Evolutionary conservation across 2,329 filamentous ascomycete species (phyloP).

Genomic region (Cytospora piceae): DNA sequence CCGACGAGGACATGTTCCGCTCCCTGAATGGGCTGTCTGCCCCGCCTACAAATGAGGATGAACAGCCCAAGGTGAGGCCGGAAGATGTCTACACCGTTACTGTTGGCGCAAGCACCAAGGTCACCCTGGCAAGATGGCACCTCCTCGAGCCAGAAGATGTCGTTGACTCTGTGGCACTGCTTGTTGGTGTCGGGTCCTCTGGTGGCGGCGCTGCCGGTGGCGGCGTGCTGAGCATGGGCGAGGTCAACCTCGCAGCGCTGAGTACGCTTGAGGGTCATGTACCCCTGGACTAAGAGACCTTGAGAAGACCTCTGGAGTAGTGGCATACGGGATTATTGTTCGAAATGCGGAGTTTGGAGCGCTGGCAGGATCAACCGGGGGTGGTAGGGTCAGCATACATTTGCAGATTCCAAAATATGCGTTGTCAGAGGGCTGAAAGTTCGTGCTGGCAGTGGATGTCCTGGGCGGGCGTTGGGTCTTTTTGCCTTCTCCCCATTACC

Average conservation of each 20-base stretch:
- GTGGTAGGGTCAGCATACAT: neutral
- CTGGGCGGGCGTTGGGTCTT: neutral
- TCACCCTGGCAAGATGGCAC: constrained; percentile 89
- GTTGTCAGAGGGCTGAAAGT: neutral
- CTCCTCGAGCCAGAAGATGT: constrained; percentile 87
- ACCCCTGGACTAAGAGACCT: constrained; percentile 36
- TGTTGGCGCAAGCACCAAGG: constrained; percentile 88
- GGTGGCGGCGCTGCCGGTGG: constrained; percentile 36
- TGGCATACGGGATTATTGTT: neutral
- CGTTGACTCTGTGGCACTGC: constrained; percentile 66
- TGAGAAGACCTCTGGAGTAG: neutral
- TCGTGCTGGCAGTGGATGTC: neutral
- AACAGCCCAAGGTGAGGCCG: constrained; percentile 61
- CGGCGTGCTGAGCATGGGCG: constrained; percentile 48
- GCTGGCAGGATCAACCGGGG: neutral
- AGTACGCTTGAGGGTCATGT: constrained; percentile 58
- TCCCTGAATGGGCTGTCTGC: constrained; percentile 66
- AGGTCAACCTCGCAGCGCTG: constrained; percentile 60
- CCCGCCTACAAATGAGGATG: constrained; percentile 48
- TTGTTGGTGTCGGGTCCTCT: constrained; percentile 50
- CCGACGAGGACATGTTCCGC: constrained; percentile 96
- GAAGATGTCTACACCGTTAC: constrained; percentile 87
- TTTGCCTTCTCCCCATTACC: neutral
- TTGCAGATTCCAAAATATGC: neutral
- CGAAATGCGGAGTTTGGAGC: neutral